Conservation (phyloP, 371 early-diverging fungal species). For the Mortierella sp. region DNA sequence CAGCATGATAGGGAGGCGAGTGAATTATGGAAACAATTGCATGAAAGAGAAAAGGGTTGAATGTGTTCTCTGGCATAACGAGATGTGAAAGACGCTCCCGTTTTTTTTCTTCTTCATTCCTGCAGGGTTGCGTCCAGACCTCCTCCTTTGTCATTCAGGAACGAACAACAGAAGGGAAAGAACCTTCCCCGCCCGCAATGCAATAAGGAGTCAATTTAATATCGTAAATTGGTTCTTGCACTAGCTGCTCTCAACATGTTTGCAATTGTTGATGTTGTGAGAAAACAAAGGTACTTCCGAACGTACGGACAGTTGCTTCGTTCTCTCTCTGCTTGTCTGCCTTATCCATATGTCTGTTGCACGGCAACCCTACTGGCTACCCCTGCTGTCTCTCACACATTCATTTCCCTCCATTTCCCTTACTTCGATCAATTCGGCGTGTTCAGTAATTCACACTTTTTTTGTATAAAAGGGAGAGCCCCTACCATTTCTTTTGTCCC, state of each 20-base stretch:
- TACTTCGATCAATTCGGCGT: neutral
- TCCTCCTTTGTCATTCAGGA: neutral
- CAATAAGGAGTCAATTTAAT: neutral
- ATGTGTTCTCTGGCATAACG: no score
- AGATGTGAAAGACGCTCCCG: no score
- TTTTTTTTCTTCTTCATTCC: no score
- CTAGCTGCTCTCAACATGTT: slow-evolving; percentile 8
- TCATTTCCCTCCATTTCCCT: neutral
- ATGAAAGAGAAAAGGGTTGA: no score
- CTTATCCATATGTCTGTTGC: neutral
- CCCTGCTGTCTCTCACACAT: neutral
- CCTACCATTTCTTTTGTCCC: neutral
- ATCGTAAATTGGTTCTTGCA: neutral
- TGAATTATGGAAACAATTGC: no score
- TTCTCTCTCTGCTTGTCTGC: neutral
- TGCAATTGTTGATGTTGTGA: neutral
- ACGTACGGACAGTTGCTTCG: no score
- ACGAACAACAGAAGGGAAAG: neutral
- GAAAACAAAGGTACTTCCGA: neutral
- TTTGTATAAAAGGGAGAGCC: neutral
- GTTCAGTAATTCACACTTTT: neutral
- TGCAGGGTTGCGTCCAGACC: no score
- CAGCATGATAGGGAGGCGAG: no score
- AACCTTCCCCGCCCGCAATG: neutral
- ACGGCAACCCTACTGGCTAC: neutral